Percentiles rank a stretch among this genome's conserved stretches.
Conservation (phyloP, 2,329 filamentous ascomycete genomes). For the Cercospora janseana region DNA sequence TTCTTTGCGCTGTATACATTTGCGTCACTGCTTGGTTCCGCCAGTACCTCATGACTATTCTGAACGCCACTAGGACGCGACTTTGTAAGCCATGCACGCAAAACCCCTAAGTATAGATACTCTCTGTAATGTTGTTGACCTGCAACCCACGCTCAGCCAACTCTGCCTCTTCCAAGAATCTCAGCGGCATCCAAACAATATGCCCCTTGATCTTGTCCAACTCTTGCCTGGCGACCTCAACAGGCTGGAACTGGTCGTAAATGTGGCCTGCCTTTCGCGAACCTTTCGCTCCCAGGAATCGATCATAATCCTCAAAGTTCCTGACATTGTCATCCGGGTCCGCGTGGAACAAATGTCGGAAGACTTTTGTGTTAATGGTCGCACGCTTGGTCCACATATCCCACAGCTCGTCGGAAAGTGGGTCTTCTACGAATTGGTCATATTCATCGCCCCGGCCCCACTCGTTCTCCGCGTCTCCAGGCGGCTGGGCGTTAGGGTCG, state of each 20-base stretch:
- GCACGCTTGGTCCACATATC: slow-evolving; percentile 68
- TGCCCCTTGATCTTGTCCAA: slow-evolving; percentile 77
- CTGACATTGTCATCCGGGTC: slow-evolving; percentile 89
- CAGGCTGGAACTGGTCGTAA: slow-evolving; percentile 73
- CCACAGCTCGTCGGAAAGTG: slow-evolving; percentile 57
- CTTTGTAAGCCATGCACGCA: not conserved
- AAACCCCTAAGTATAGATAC: slow-evolving; percentile 66
- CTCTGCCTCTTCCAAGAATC: slow-evolving; percentile 76
- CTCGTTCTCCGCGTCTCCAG: slow-evolving; percentile 67
- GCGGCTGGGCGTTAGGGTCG: slow-evolving; percentile 73
- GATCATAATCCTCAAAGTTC: slow-evolving; percentile 86
- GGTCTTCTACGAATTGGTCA: slow-evolving; percentile 60
- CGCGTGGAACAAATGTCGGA: slow-evolving; percentile 77
- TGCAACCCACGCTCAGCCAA: slow-evolving; percentile 89
- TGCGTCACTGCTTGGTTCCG: no score
- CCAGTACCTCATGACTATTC: no score
- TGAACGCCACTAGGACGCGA: no score
- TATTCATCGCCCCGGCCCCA: slow-evolving; percentile 68
- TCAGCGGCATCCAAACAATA: slow-evolving; percentile 91
- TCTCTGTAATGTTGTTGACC: slow-evolving; percentile 83
- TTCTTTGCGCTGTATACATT: no score
- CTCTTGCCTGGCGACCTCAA: slow-evolving; percentile 69
- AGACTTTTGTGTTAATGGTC: slow-evolving; percentile 69
- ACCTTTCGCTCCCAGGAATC: slow-evolving; percentile 64
- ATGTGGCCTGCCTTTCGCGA: slow-evolving; percentile 74